Base-by-base conservation (phyloP, 139 green algal genomes). In the Picochlorum sp. region DNA sequence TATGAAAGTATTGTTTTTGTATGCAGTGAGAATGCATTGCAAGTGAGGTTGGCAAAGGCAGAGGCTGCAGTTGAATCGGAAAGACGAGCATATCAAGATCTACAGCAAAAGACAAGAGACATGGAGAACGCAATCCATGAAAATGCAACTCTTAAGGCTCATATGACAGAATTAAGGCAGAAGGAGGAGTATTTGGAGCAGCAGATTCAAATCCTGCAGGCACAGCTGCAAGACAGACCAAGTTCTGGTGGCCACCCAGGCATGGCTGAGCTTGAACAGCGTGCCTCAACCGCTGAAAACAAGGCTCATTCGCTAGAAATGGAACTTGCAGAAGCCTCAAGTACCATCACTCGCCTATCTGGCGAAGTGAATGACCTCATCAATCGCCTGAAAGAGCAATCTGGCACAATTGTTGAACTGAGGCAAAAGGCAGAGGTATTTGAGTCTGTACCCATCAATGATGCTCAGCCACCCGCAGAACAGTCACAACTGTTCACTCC, bases 1-100 rank as follows among this genome's bases (percentile, higher is more conserved):
- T n/a, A 7, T 51, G 45, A 1, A 8, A 0, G 16, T 51, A 51
- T 51, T 54, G 47, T 24, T 26, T 4, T 21, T 26, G 16, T 20
- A 26, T 54, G 47, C 47, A 54, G 47, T 21, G 16, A 20, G 47
- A 54, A 54, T 54, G 16, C 47, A 26, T 54, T 54, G n/a, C 65
- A 66, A 26, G 14, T 34, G 1, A 52, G 74, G 1, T 56, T 81
- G 34, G 74, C 71, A 44, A 78, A 72, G 26, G 74, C 74, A 41
- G 81, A 88, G 74, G 62, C 58, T 13, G 76, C 72, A 0, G 65
- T 78, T 38, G 76, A 82, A 65, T 68, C 68, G 52, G 70, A 81
- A 49, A 63, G 80, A 21, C 67, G 71, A 13, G 47, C 73, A 11
- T 66, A 34, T 37, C 67, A 73, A 62, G 69, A 71, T 30, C 49